phyloP scores from a whole-genome alignment of 352 stramenopile species.

The Phytophthora constricta region DNA sequence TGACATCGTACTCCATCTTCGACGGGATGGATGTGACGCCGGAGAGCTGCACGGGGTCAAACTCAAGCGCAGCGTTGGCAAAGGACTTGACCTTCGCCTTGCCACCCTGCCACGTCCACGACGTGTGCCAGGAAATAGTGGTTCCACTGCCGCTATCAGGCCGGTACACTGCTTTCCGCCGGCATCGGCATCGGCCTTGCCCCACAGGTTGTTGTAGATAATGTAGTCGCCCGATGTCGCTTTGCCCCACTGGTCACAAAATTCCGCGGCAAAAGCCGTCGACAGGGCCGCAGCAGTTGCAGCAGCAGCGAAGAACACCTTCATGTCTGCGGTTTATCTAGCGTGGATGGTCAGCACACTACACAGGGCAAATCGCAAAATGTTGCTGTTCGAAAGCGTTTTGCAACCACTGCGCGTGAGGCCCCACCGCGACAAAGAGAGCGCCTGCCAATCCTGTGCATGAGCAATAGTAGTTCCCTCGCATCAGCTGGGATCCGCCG shows the following conservation, averaged over 20 bases:
- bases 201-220: slow-evolving; percentile 63
- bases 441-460: slow-evolving; percentile 16
- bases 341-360: slow-evolving; percentile 10
- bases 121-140: slow-evolving; percentile 49
- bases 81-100: slow-evolving; percentile 51
- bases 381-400: slow-evolving; percentile 10
- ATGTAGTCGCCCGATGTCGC: slow-evolving; percentile 44
- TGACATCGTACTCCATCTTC: slow-evolving; percentile 47
- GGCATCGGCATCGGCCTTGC: slow-evolving; percentile 20
- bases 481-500: slow-evolving; percentile 27
- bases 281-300: slow-evolving; percentile 25
- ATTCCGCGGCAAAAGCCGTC: slow-evolving; percentile 22
- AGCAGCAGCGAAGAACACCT: slow-evolving; percentile 35
- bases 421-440: neutral
- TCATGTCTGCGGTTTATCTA: slow-evolving; percentile 28
- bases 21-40: slow-evolving; percentile 49
- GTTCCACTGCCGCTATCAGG: slow-evolving; percentile 38
- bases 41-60: slow-evolving; percentile 41
- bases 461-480: slow-evolving; percentile 24
- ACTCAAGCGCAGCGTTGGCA: slow-evolving; percentile 49
- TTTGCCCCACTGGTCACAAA: slow-evolving; percentile 49
- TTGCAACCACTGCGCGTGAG: too few species aligned
- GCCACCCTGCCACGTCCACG: slow-evolving; percentile 43
- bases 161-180: slow-evolving; percentile 53
- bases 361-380: slow-evolving; percentile 25